Evolutionary conservation across 495 filamentous ascomycete genomes (phyloP).

Genomic region (Neurospora cerealis): DNA sequence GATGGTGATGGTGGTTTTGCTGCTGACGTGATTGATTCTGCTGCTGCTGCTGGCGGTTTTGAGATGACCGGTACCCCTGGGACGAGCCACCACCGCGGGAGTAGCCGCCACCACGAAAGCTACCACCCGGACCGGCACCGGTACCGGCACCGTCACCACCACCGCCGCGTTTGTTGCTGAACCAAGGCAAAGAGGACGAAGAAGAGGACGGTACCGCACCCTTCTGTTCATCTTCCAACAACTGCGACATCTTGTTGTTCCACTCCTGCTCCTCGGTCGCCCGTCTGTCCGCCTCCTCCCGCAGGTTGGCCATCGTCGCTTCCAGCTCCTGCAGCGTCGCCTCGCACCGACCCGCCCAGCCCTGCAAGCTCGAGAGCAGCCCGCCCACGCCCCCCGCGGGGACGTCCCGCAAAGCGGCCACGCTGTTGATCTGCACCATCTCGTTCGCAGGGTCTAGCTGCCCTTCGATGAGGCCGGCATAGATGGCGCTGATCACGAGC

Average conservation of each 20-base stretch:
- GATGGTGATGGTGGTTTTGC: background rate
- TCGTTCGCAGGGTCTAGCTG: conserved; percentile 70
- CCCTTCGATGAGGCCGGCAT: conserved; percentile 68
- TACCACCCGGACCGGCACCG: conserved; percentile 7
- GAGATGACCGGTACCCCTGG: background rate
- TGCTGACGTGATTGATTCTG: background rate
- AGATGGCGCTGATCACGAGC: conserved; percentile 82
- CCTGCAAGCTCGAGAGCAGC: conserved; percentile 56
- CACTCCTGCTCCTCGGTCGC: conserved; percentile 40
- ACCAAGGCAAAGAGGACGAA: background rate
- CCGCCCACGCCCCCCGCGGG: conserved; percentile 49
- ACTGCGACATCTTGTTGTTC: conserved; percentile 35
- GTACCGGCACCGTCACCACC: conserved; percentile 9
- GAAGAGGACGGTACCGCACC: conserved; percentile 11
- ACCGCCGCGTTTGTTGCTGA: conserved; percentile 10
- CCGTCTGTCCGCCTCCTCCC: conserved; percentile 42
- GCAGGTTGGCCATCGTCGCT: conserved; percentile 51
- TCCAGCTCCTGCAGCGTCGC: conserved; percentile 68
- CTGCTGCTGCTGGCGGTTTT: background rate
- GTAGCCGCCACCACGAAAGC: background rate
- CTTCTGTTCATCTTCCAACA: conserved; percentile 34
- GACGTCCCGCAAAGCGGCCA: conserved; percentile 79
- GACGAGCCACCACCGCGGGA: background rate
- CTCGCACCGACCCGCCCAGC: conserved; percentile 70
- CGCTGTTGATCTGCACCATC: conserved; percentile 63